Base-by-base conservation (phyloP, 176 grass and related monocot genomes). In the Oryza nivara region DNA sequence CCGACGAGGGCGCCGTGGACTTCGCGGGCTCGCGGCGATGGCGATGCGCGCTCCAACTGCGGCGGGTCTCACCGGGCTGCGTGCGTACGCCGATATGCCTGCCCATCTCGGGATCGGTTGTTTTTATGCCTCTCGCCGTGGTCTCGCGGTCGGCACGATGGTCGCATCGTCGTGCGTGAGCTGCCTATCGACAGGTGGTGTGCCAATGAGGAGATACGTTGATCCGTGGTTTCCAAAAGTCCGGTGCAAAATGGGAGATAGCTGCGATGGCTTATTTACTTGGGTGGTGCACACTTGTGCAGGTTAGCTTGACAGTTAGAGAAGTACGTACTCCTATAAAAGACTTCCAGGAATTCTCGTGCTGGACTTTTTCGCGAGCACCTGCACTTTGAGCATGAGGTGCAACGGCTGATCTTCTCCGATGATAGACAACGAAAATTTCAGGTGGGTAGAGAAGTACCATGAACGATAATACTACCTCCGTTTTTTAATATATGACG, bases 1-100 rank as follows among this genome's bases (percentile, higher is more conserved):
- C 54, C 54, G 54, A 58, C 54, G 17, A 6, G 54, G 63, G 82
- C 38, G 77, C 38, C 76, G 82, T 76, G 64, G 63, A 75, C 76
- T 76, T 74, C 28, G 48, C 56, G 76, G 15, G 63, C 69, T 74
- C 28, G 64, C 70, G 70, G 28, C 5, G 23, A 79, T 6, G 87
- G 7, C 75, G 75, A 73, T 23, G 44, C n/a, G 45, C n/a, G 15
- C 58, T 34, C 68, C 47, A 34, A 65, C 34, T 16, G 58, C 19
- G 47, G 2, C 41, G 72, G 49, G 67, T 75, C 75, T 75, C 78
- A 36, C 66, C 15, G 26, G 52, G 7, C 41, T 22, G 70, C 82
- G 47, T 22, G 70, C 82, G 47, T 7, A 40, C 61, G 77, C 35
- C 12, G 47, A 49, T 49, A 49, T 49, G 47, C 47, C 47, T 49